A percentile compares a stretch with the other conserved stretches of the same genome.
These are phyloP conservation scores for Peronospora destructor DNA, from an alignment of 352 stramenopile genomes.

Conservation along the genomic window DNA sequence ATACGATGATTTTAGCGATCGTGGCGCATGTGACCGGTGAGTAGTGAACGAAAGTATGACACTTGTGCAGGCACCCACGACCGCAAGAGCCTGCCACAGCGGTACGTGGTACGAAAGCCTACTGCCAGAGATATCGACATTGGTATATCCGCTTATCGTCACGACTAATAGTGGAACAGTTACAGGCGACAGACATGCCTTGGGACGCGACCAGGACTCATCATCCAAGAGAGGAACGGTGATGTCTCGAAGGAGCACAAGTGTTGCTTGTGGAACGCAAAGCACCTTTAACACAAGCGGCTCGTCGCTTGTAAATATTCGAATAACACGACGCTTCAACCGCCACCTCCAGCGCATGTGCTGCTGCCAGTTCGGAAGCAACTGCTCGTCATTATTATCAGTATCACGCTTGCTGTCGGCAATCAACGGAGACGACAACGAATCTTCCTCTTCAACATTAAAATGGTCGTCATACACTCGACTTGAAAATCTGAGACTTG, in stretches of 20 bases:
- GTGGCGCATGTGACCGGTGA: slow-evolving; percentile 53
- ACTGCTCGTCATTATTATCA: slow-evolving; percentile 23
- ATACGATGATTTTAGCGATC: slow-evolving; percentile 36
- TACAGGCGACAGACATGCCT: slow-evolving; percentile 78
- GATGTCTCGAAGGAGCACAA: slow-evolving; percentile 54
- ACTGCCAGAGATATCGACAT: slow-evolving; percentile 18
- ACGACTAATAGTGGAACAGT: slow-evolving; percentile 84
- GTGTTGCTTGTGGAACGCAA: slow-evolving; percentile 38
- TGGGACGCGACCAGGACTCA: slow-evolving; percentile 66
- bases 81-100: slow-evolving; percentile 38
- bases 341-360: slow-evolving; percentile 69
- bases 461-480: slow-evolving; percentile 66
- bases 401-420: slow-evolving; percentile 34
- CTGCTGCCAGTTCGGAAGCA: slow-evolving; percentile 58
- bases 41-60: slow-evolving; percentile 61
- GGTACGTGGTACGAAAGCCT: slow-evolving; percentile 24
- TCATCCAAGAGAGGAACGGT: slow-evolving; percentile 67
- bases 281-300: slow-evolving; percentile 42
- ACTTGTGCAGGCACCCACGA: slow-evolving; percentile 32
- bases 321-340: slow-evolving; percentile 42
- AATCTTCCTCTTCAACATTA: slow-evolving; percentile 38
- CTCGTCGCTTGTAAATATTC: slow-evolving; percentile 38
- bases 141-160: slow-evolving; percentile 42
- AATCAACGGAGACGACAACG: slow-evolving; percentile 57
- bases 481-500: slow-evolving; percentile 31